Conservation (phyloP, 2,329 filamentous ascomycete genomes). For the Aspergillus sp. region DNA sequence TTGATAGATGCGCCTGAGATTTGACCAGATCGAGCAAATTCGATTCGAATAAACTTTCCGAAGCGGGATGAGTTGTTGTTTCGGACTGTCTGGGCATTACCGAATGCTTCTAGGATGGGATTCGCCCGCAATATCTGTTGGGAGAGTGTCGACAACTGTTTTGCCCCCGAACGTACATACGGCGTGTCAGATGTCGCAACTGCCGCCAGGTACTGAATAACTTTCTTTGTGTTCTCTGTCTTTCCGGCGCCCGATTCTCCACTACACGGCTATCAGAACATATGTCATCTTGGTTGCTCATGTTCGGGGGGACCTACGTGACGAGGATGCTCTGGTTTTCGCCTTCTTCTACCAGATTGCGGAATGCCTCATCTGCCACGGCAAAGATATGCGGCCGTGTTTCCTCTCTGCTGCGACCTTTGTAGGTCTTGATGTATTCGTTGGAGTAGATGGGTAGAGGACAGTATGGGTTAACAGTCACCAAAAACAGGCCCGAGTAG, state of each 20-base stretch:
- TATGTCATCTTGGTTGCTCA: not conserved
- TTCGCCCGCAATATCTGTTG: constrained; percentile 96
- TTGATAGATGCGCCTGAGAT: constrained; percentile 97
- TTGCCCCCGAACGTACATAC: constrained; percentile 57
- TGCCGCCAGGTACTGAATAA: constrained; percentile 95
- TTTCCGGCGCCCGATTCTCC: constrained; percentile 98
- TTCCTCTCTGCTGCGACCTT: constrained; percentile 84
- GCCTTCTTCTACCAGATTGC: constrained; percentile 91
- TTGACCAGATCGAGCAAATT: constrained; percentile 82
- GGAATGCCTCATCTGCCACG: constrained; percentile 94
- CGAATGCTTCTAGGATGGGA: constrained; percentile 95
- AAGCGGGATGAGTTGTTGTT: constrained; percentile 99
- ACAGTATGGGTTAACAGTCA: constrained; percentile 96
- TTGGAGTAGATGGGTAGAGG: constrained; percentile 91
- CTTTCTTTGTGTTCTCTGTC: constrained; percentile 98
- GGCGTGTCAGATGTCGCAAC: constrained; percentile 82
- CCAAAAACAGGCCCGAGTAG: constrained; percentile 93
- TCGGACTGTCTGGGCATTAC: constrained; percentile 94
- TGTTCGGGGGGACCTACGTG: constrained; percentile 53
- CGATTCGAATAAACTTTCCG: constrained; percentile 97
- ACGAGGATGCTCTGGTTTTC: constrained; percentile 97
- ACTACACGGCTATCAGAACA: constrained; percentile 25
- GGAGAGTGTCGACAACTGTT: constrained; percentile 78
- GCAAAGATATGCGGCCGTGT: constrained; percentile 97
- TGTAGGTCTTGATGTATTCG: constrained; percentile 98